Percentiles rank a stretch among this genome's conserved stretches.
phyloP scores from a whole-genome alignment of 148 eudicot species.

The Fagopyrum esculentum region DNA sequence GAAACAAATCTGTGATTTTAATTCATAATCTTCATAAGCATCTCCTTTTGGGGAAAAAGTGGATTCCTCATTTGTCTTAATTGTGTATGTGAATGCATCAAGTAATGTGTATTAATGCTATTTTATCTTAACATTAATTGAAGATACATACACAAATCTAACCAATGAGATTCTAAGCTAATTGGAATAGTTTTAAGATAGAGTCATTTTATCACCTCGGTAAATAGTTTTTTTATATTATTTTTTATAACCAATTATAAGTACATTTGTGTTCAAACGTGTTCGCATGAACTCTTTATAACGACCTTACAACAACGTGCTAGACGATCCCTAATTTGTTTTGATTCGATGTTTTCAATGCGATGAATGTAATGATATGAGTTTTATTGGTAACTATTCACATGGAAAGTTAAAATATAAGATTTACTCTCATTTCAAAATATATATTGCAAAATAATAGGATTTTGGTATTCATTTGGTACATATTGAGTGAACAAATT shows the following conservation, averaged over 20 bases:
- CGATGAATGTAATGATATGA: too few relatives aligned
- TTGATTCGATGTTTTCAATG: too few relatives aligned
- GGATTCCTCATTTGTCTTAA: background rate
- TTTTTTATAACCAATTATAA: too few relatives aligned
- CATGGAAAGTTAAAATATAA: too few relatives aligned
- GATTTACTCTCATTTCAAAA: background rate
- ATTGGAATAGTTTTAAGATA: background rate
- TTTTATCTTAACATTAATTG: background rate
- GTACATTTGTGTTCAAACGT: too few relatives aligned
- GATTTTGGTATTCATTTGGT: background rate
- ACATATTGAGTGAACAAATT: background rate
- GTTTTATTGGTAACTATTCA: too few relatives aligned
- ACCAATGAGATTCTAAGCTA: background rate
- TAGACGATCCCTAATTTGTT: background rate
- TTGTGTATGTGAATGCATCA: background rate
- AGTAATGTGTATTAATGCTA: background rate
- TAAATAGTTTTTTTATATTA: too few relatives aligned
- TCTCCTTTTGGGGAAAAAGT: background rate
- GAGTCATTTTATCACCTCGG: too few relatives aligned
- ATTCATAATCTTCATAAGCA: slow-evolving; percentile 1
- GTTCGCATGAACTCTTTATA: too few relatives aligned
- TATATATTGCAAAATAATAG: background rate
- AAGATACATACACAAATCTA: background rate
- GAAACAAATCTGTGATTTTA: background rate
- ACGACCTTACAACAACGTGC: too few relatives aligned